phyloP scores from a whole-genome alignment of 495 filamentous ascomycete genomes.

The Cercophora samala region DNA sequence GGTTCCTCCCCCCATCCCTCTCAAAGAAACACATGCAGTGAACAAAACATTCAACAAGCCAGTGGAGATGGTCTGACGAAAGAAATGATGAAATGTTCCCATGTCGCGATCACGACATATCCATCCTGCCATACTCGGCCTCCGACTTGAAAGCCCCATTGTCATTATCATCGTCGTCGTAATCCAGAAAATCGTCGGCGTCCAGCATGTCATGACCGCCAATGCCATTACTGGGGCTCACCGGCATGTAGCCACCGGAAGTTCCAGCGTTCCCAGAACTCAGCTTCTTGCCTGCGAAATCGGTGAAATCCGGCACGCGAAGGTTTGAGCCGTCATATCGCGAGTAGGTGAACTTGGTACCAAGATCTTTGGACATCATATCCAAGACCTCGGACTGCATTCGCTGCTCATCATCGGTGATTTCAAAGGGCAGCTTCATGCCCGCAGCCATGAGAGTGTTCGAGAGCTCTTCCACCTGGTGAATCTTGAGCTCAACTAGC shows the following conservation, averaged over 20 bases:
- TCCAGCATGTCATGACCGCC: constrained; percentile 52
- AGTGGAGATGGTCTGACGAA: not conserved
- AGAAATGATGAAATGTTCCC: not conserved
- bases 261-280: constrained; percentile 35
- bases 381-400: constrained; percentile 91
- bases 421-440: constrained; percentile 72
- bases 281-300: constrained; percentile 76
- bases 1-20: not conserved
- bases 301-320: constrained; percentile 88
- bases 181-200: constrained; percentile 66
- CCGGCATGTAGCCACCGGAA: constrained; percentile 36
- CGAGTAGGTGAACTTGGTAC: constrained; percentile 66
- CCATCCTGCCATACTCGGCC: constrained; percentile 77
- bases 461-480: constrained; percentile 81
- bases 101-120: constrained; percentile 35
- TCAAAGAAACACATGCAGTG: not conserved
- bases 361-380: constrained; percentile 53
- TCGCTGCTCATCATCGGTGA: constrained; percentile 86
- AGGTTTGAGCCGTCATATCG: constrained; percentile 80
- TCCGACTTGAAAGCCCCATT: constrained; percentile 72
- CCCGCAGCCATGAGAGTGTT: constrained; percentile 69
- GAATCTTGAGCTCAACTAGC: constrained; percentile 79
- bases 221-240: constrained; percentile 68
- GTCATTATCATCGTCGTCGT: constrained; percentile 60
- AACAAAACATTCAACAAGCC: not conserved